These are phyloP conservation scores for Penicillium canescens DNA, from an alignment of 495 filamentous ascomycete genomes.

Conservation along the genomic window DNA sequence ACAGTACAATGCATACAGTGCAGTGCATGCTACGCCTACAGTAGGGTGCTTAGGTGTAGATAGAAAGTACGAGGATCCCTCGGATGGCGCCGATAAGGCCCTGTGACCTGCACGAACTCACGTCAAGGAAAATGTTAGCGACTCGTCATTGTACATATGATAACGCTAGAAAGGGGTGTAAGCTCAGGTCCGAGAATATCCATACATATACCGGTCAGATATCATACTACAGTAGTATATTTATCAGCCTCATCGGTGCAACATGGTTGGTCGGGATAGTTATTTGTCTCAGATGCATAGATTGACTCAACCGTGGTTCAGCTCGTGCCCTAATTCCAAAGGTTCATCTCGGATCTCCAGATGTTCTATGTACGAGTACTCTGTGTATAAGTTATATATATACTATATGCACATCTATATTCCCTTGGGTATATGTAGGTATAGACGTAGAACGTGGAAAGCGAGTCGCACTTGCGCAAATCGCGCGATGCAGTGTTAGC, in stretches of 20 bases:
- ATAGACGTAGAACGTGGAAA: no score
- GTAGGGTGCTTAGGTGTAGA: not conserved
- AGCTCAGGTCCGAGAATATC: no score
- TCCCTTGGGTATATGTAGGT: no score
- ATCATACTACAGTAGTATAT: not conserved
- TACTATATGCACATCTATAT: no score
- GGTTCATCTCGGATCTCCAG: not conserved
- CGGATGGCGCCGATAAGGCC: not conserved
- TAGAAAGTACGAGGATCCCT: no score
- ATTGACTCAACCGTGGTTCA: no score
- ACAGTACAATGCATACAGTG: not conserved
- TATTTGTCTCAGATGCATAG: not conserved
- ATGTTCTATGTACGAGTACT: no score
- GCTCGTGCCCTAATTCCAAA: conserved; percentile 4
- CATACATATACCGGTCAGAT: no score
- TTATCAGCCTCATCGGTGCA: not conserved
- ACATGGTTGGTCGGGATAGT: not conserved
- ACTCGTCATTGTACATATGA: not conserved
- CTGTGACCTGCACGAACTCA: not conserved
- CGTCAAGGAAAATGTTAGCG: not conserved
- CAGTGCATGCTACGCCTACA: not conserved
- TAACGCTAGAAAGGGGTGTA: not conserved
- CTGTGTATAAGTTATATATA: no score
- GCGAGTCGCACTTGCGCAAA: conserved; percentile 2
- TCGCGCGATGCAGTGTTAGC: conserved; percentile 11